These are phyloP conservation scores for Ascochyta koolunga DNA, from an alignment of 2,329 filamentous ascomycete species.

Conservation along the genomic window DNA sequence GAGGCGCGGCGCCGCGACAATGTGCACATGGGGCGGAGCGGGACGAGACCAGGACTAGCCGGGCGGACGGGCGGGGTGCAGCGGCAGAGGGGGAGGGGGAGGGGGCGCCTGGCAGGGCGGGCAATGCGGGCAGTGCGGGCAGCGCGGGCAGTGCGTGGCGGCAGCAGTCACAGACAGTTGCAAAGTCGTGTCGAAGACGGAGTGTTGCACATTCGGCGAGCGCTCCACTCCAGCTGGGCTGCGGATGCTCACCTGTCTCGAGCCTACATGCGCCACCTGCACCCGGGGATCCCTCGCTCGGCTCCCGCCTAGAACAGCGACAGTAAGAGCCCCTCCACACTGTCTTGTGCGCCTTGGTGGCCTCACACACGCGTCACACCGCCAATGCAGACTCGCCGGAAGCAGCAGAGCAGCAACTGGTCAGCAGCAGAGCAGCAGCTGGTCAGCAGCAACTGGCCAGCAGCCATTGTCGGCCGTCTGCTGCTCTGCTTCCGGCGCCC, in stretches of 20 bases:
- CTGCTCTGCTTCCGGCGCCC: not conserved
- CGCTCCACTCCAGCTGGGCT: conserved; percentile 24
- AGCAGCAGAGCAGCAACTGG: not conserved
- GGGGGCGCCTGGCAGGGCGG: conserved; percentile 12
- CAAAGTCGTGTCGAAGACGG: conserved; percentile 12
- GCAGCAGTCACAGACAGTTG: conserved; percentile 1
- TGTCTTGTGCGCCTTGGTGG: not conserved
- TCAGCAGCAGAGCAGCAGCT: not conserved
- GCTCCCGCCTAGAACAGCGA: conserved; percentile 20
- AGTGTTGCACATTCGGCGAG: conserved; percentile 5
- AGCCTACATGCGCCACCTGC: conserved; percentile 24
- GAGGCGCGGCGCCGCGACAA: conserved; percentile 27
- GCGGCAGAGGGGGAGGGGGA: conserved; percentile 15
- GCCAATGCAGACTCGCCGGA: conserved; percentile 6
- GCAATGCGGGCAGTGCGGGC: no score
- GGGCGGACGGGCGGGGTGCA: conserved; percentile 10
- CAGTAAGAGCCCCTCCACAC: conserved; percentile 11
- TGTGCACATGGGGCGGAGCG: conserved; percentile 23
- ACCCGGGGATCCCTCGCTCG: conserved; percentile 9
- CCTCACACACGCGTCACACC: conserved; percentile 5
- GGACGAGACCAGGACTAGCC: conserved; percentile 15
- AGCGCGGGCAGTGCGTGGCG: not conserved
- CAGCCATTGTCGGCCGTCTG: not conserved
- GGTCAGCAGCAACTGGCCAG: not conserved
- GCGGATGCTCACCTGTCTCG: conserved; percentile 16